A percentile compares a stretch with the other conserved stretches of the same genome.
phyloP scores from a whole-genome alignment of 2,329 filamentous ascomycete species.

The Alternaria ethzedia region DNA sequence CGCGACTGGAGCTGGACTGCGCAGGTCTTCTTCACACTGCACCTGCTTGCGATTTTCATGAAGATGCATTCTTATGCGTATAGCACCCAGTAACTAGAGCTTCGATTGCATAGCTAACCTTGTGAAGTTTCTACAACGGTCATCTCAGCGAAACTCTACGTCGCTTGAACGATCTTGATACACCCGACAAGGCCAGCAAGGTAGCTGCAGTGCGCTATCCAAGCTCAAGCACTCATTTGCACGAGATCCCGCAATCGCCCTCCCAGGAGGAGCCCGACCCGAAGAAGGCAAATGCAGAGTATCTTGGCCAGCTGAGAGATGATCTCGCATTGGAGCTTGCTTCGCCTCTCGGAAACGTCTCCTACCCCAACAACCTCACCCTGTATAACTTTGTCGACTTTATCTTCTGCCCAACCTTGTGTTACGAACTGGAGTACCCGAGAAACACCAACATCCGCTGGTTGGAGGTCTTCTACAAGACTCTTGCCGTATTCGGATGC shows the following conservation, averaged over 20 bases:
- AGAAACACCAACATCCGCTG: constrained; percentile 77
- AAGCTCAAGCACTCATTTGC: constrained; percentile 55
- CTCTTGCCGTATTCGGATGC: constrained; percentile 89
- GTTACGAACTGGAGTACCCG: constrained; percentile 97
- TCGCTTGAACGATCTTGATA: constrained; percentile 79
- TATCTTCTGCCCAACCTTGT: constrained; percentile 90
- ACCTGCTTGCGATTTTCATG: constrained; percentile 92
- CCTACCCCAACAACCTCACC: constrained; percentile 89
- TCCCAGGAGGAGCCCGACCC: constrained; percentile 52
- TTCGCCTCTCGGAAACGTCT: constrained; percentile 85
- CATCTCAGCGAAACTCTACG: constrained; percentile 88
- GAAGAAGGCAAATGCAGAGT: constrained; percentile 42
- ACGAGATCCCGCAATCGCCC: constrained; percentile 57
- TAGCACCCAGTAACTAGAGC: neutral
- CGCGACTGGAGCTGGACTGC: constrained; percentile 96
- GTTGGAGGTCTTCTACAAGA: constrained; percentile 82
- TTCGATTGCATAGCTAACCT: neutral
- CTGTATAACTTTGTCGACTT: constrained; percentile 84
- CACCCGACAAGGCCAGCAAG: constrained; percentile 72
- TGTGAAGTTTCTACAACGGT: constrained; percentile 81
- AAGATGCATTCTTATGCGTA: constrained; percentile 96
- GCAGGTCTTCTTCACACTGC: constrained; percentile 91
- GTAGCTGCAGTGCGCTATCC: constrained; percentile 79
- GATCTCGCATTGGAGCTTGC: constrained; percentile 90
- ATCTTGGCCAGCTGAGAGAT: constrained; percentile 74